Conservation (phyloP, 2,329 filamentous ascomycete species). For the Beauveria varroae region DNA sequence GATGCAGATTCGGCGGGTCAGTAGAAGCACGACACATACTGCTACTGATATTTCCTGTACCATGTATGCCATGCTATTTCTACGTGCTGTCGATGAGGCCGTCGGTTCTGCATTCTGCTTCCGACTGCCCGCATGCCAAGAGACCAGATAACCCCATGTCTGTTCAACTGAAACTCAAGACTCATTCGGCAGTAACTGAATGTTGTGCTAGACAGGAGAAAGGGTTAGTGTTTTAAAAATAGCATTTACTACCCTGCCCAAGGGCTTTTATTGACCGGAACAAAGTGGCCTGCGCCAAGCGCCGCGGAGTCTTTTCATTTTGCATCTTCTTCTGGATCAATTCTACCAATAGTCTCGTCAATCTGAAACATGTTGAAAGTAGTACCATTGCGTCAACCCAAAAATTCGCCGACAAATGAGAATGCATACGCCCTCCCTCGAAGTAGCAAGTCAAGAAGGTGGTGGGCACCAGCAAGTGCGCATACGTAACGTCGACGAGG, state of each 20-base stretch:
- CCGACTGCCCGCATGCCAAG: too few species aligned
- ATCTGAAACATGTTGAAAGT: neutral
- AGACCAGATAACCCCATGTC: too few species aligned
- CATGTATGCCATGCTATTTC: too few species aligned
- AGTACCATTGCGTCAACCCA: too few species aligned
- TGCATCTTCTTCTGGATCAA: neutral
- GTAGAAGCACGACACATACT: too few species aligned
- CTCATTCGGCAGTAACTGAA: too few species aligned
- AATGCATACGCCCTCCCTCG: neutral
- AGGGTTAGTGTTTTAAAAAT: neutral
- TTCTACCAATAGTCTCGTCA: neutral
- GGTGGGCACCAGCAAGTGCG: neutral
- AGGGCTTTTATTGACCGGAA: neutral
- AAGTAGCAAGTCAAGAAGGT: neutral
- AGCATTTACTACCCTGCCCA: neutral
- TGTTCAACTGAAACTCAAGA: too few species aligned
- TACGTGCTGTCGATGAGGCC: too few species aligned
- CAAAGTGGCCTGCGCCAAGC: neutral
- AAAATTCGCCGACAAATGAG: neutral
- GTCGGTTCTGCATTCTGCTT: too few species aligned
- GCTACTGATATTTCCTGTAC: too few species aligned
- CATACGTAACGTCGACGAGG: neutral
- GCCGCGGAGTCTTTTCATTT: neutral
- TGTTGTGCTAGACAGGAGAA: too few species aligned
- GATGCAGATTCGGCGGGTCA: too few species aligned